Conservation (phyloP, 345 rosid species). For the Eucalyptus erythrocorys region DNA sequence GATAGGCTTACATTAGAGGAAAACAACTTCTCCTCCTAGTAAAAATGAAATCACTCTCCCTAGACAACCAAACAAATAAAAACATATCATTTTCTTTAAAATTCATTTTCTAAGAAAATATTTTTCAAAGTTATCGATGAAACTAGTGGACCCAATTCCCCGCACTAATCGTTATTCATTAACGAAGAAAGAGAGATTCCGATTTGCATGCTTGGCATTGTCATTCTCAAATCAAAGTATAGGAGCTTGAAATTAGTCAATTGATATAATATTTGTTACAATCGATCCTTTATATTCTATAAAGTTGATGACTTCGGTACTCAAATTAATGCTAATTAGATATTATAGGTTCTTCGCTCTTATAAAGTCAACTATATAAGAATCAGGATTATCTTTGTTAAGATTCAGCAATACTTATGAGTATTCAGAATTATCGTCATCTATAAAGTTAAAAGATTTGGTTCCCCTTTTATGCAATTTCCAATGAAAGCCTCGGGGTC, state of each 20-base stretch:
- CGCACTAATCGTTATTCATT: no score
- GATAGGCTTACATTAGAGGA: neutral
- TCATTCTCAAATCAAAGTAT: neutral
- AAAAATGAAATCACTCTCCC: neutral
- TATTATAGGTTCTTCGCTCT: neutral
- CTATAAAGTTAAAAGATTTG: neutral
- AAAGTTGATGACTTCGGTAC: neutral
- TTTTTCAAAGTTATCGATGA: no score
- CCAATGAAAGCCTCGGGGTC: accelerated
- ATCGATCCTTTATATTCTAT: neutral
- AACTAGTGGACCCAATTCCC: no score
- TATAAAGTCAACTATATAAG: neutral
- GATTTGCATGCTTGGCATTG: neutral
- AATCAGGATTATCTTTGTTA: no score
- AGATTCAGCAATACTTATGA: neutral
- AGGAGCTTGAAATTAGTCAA: neutral
- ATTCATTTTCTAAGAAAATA: no score
- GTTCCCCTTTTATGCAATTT: neutral
- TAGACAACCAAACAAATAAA: neutral
- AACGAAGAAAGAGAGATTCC: neutral
- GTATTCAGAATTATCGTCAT: no score
- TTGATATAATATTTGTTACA: neutral
- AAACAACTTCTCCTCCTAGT: neutral
- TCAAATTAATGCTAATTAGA: neutral
- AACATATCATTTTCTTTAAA: no score